Base-by-base conservation (phyloP, 2,329 filamentous ascomycete species). In the Escovopsis sp. region DNA sequence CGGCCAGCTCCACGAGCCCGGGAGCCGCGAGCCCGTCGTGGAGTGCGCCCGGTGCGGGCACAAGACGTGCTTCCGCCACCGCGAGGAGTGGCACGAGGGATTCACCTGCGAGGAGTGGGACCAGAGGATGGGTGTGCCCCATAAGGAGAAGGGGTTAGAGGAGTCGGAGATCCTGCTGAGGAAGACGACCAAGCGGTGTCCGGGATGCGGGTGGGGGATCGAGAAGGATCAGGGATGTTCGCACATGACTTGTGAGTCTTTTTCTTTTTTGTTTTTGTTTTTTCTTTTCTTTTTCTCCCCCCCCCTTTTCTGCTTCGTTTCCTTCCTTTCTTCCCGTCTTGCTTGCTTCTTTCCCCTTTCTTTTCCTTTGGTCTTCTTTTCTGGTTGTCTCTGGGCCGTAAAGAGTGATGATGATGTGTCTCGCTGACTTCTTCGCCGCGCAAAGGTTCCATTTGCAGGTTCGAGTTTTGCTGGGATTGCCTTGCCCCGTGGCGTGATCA, bases 1-100 rank as follows among this genome's bases (percentile, higher is more conserved):
- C 1, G 72, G 73, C 0, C 72, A 76, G 47, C 58, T 73, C 2
- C 72, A 76, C 37, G 57, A 60, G 2, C 59, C 53, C 4, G 64
- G 64, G 13, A 42, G 48, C 1, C 50, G 50, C 2, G 57, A 62
- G 4, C 62, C 67, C 0, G 66, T 65, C 14, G 61, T 67, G 33
- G 59, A 55, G 13, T 68, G 68, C 50, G 48, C 56, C 35, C 47
- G 53, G 35, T 68, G 68, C 43, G 42, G 43, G 4, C 58, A 59
- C 25, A 60, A 60, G 10, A 65, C 62, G 2, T 71, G 68, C 48
- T 66, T 64, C 43, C 54, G 52, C 1, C 66, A 70, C 46, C 55
- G 53, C 9, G 53, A 62, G 3, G 48, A 57, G 0, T 70, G 65
- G 66, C 66, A 69, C 41, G 49, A 59, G 13, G 58, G 54, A 7